Base-by-base conservation (phyloP, 2,329 filamentous ascomycete species). In the Fusarium citri region DNA sequence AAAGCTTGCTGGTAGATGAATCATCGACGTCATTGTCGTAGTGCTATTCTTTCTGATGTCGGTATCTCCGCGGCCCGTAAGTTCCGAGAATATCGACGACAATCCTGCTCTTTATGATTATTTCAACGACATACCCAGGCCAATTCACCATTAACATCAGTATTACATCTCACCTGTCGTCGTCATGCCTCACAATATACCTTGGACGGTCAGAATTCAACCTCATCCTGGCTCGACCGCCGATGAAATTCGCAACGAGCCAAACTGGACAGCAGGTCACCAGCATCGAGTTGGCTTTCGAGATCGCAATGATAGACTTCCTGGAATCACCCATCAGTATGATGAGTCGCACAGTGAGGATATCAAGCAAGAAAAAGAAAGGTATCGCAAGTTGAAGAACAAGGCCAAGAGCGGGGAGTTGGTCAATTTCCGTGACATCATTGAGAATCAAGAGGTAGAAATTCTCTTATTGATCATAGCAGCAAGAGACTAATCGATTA, bases 401-500 rank as follows among this genome's bases (percentile, higher is more conserved):
- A n/a, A 37, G 10, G 10, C 34, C 34, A n/a, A 37, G 10, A n/a
- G 34, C 34, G 34, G 34, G 2, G 18, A 37, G 6, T 37, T 37
- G 34, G 18, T 37, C 34, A 12, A 37, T n/a, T 37, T 37, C 10
- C 18, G 34, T 3, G 34, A 37, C 10, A 11, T 37, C 0, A n/a
- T 37, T n/a, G 34, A n/a, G 6, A 37, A 37, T 37, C 34, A 37
- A 37, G 34, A 37, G 34, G 34, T 37, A 18, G 3, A 0, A 18
- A 4, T 11, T n/a, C 9, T 37, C 3, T 37, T 6, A 6, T 11
- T n/a, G 1, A 3, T 37, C 31, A 37, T 1, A 11, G 2, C 9
- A n/a, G 16, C 3, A 37, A 37, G 9, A 34, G 5, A 18, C 31
- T 37, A 4, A 37, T 1, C 6, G 0, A 0, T 7, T 7, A 2